Base-by-base conservation (phyloP, 2,329 filamentous ascomycete genomes). In the Scytalidium lignicola region DNA sequence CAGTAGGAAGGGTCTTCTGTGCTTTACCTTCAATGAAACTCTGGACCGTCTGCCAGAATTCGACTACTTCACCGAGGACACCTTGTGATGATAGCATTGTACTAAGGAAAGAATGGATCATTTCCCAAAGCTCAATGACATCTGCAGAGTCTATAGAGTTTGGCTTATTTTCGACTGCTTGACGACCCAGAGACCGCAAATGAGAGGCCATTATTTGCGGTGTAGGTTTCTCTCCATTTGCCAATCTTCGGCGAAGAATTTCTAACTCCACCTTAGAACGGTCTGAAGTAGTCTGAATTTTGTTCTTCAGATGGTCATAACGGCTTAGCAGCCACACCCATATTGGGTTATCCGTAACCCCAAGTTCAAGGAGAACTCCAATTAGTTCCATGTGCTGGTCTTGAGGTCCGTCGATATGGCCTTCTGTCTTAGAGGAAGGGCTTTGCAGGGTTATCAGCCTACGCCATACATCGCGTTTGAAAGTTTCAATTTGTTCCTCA, bases 321-420 rank as follows among this genome's bases (percentile, higher is more conserved):
- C 89, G 84, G 62, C 90, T 96, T 48, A 92, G 74, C 21, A 99
- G 80, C 91, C 93, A 99, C 10, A 95, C 79, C 88, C 89, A 96
- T 54, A 99, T 95, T 1, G 93, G 93, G 60, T 95, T 99, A 51
- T 97, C 90, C 9, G 95, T 87, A 2, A 96, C 90, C 6, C 93
- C 95, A 18, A 99, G 74, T 66, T 99, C 92, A n/a, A 99, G 72
- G 47, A 99, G 75, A 29, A 96, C 75, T 19, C 83, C 78, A 48
- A 99, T 97, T 43, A 96, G 75, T 63, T 96, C 90, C 82, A 96
- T 90, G 61, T 96, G 87, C 65, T 84, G 79, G 58, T 96, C 90
- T 62, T 92, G 89, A 5, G 79, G 74, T 46, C 41, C 46, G n/a
- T 53, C 50, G 23, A 50, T 39, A 10, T 46, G 32, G 19, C 51